Base-by-base conservation (phyloP, 108 stramenopile genomes). In the Epithemia pelagica region DNA sequence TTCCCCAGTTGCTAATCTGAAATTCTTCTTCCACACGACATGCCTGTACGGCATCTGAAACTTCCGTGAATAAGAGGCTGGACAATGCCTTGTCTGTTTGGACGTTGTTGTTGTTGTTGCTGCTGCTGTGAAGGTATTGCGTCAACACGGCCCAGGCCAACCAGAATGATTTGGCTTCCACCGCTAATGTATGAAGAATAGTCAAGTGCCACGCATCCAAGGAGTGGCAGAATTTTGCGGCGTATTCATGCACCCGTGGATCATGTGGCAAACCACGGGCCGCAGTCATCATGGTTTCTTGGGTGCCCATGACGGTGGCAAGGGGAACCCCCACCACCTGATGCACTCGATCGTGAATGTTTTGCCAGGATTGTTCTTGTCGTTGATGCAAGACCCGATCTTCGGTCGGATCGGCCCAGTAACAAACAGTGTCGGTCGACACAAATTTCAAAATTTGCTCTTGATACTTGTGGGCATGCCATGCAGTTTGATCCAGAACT, bases 11-110 rank as follows among this genome's bases (percentile, higher is more conserved):
- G 32, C 87, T 82, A 66, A 98, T 95, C 69, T 99, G 93, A 69
- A 96, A 97, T 69, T 98, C 97, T 73, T 99, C 99, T 74, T 99
- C 99, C 1, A 99, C 85, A 20, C 99, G 80, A 20, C 88, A 76
- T 10, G 97, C 97, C 26, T 75, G 70, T 32, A 84, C 70, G 18
- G 95, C 97, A 69, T 91, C 69, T n/a, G 72, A 64, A 1, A 78
- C 64, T 15, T 69, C 70, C 1, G 32, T 67, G 59, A 68, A 58
- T 54, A 65, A 62, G 28, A 33, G 66, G 46, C 33, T 46, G 28
- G 26, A 51, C 66, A 53, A 46, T 21, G 52, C 53, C 55, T 54
- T 23, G 20, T 51, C 27, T 28, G 23, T 22, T 28, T 29, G 57
- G n/a, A 32, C 37, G 31, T 68, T 19, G 37, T 46, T 15, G 37